These are phyloP conservation scores for Coemansia sp. DNA, from an alignment of 192 early-diverging fungal genomes.

Conservation along the genomic window DNA sequence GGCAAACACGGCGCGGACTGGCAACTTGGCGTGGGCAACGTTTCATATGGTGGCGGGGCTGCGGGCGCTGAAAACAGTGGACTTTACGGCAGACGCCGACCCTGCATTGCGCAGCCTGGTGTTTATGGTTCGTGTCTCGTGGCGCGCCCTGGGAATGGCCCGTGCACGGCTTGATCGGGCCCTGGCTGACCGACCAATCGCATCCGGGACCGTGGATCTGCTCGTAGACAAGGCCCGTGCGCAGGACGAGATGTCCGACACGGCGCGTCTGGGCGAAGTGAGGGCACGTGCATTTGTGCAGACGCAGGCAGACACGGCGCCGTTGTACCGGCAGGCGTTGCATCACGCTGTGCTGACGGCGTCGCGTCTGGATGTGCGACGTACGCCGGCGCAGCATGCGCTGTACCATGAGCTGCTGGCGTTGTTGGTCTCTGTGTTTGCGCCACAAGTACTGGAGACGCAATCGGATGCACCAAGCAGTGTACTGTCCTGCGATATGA, in stretches of 20 bases:
- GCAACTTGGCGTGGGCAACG: conserved; percentile 51
- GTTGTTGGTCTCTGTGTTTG: conserved; percentile 32
- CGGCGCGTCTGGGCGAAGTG: conserved; percentile 21
- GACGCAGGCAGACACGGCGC: conserved; percentile 34
- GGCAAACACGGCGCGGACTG: conserved; percentile 39
- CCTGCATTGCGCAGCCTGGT: conserved; percentile 38
- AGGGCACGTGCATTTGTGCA: conserved; percentile 40
- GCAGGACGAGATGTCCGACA: conserved; percentile 12
- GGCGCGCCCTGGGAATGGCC: conserved; percentile 29
- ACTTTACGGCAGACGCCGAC: conserved; percentile 40
- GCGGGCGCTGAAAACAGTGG: conserved; percentile 51
- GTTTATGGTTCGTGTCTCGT: conserved; percentile 32
- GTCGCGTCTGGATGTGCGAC: conserved; percentile 33
- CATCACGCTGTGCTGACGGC: conserved; percentile 38
- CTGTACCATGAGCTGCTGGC: conserved; percentile 34
- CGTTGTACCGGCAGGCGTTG: conserved; percentile 34
- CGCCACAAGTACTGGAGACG: conserved; percentile 21
- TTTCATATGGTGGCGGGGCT: conserved; percentile 44
- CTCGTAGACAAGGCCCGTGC: conserved; percentile 34
- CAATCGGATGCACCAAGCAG: not conserved
- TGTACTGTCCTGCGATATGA: conserved; percentile 23
- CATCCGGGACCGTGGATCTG: conserved; percentile 36
- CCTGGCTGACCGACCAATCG: conserved; percentile 31
- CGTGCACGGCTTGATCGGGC: conserved; percentile 20
- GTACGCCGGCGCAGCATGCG: conserved; percentile 16